Base-by-base conservation (phyloP, 192 early-diverging fungal genomes). In the Chytriomyces hyalinus region DNA sequence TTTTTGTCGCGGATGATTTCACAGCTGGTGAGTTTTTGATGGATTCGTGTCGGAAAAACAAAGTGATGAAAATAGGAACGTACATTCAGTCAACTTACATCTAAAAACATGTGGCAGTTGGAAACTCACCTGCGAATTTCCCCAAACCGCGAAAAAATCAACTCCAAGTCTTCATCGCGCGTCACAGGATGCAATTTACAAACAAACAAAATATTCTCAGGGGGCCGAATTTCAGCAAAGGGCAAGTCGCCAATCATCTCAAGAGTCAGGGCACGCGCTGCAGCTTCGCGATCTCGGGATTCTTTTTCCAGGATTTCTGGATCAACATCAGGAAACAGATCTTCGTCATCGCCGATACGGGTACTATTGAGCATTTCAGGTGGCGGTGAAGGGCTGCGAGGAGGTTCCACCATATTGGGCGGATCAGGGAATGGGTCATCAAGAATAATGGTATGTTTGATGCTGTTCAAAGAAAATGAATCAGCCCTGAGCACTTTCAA, bases 201-300 rank as follows among this genome's bases (percentile, higher is more conserved):
- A 2, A 99, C 95, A 86, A 99, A 99, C 3, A 99, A 73, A 2
- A 99, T 91, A 80, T 97, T 97, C 73, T 99, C 97, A 6, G 96
- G 96, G 5, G 97, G 97, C 75, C 94, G 95, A 49, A 99, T 92
- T 68, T 99, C 97, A 22, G 97, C 97, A 84, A 93, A 96, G 7
- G 97, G 97, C 11, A 99, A 80, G 78, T 99, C 97, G 3, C 97
- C 97, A 6, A 99, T 90, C 94, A 99, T 97, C 82, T 99, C 97
- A 47, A 99, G 85, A 2, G 96, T 97, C n/a, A 99, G 80, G 6
- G 96, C 95, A 6, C 93, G 89, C 0, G 97, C 94, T 22, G 87
- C 85, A 2, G 95, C 94, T 81, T 97, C 85, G 45, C 80, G 84
- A 63, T 87, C 87, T n/a, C 93, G 82, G n/a, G 84, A 81, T 63